phyloP scores from a whole-genome alignment of 352 stramenopile genomes.

The Globisporangium nunn region DNA sequence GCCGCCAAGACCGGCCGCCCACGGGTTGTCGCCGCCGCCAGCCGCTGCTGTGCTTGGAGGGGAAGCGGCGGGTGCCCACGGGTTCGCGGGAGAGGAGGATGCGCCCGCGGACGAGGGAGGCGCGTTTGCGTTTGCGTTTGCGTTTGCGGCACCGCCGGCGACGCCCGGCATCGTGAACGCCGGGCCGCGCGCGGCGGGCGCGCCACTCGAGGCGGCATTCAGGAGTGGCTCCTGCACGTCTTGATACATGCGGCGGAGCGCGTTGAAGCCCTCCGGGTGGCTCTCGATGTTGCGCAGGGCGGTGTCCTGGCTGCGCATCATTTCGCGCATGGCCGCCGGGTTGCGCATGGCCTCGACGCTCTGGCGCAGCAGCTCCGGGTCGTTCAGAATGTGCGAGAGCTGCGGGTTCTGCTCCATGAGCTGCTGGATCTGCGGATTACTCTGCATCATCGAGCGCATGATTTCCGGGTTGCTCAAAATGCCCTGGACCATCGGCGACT shows the following conservation, averaged over 20 bases:
- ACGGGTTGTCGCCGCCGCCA: slow-evolving; percentile 2
- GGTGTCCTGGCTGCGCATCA: slow-evolving; percentile 96
- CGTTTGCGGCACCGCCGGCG: slow-evolving; percentile 28
- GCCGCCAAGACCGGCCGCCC: slow-evolving; percentile 8
- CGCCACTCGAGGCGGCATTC: slow-evolving; percentile 75
- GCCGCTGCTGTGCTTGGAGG: background rate
- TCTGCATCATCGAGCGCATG: slow-evolving; percentile 93
- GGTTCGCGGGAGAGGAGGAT: slow-evolving; percentile 28
- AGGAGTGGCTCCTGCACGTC: slow-evolving; percentile 95
- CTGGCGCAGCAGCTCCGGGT: slow-evolving; percentile 92
- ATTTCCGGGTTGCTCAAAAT: slow-evolving; percentile 95
- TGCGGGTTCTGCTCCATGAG: slow-evolving; percentile 95
- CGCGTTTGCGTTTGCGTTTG: background rate
- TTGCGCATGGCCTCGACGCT: slow-evolving; percentile 97
- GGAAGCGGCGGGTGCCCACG: slow-evolving; percentile 36
- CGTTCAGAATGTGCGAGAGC: slow-evolving; percentile 93
- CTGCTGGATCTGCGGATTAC: slow-evolving; percentile 93
- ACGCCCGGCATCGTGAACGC: slow-evolving; percentile 85
- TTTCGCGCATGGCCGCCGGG: slow-evolving; percentile 92
- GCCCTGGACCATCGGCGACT: slow-evolving; percentile 88
- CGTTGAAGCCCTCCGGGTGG: slow-evolving; percentile 96
- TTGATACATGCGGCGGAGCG: slow-evolving; percentile 91
- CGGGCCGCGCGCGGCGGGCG: slow-evolving; percentile 30
- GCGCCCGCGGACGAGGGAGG: slow-evolving; percentile 1
- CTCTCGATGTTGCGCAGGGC: slow-evolving; percentile 96